Percentiles rank a stretch among this genome's conserved stretches.
phyloP scores from a whole-genome alignment of 1,284 basidiomycete species.

The Pulveroboletus ridleyi region DNA sequence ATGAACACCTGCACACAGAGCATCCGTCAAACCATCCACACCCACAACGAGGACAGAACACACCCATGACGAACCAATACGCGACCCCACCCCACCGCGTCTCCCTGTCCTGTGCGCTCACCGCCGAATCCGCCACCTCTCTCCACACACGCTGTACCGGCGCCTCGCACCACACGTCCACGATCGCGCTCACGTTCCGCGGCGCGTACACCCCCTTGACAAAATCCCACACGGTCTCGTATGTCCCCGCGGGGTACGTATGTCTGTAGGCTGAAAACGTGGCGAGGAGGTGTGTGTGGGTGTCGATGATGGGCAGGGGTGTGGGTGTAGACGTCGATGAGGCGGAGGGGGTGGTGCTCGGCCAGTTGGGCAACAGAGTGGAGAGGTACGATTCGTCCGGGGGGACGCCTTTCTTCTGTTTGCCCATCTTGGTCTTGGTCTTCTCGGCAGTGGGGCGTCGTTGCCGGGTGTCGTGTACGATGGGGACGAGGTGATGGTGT shows the following conservation, averaged over 20 bases:
- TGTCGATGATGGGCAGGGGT: slow-evolving; percentile 67
- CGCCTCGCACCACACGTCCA: slow-evolving; percentile 88
- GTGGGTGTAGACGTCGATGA: slow-evolving; percentile 19
- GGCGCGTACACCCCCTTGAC: slow-evolving; percentile 64
- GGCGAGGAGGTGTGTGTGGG: slow-evolving; percentile 79
- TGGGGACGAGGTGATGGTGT: too few species aligned
- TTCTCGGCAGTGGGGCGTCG: too few species aligned
- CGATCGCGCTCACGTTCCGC: slow-evolving; percentile 64
- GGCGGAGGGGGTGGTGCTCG: slow-evolving; percentile 28
- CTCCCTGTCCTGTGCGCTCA: slow-evolving; percentile 52
- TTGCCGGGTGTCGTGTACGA: too few species aligned
- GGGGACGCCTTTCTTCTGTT: slow-evolving; percentile 37
- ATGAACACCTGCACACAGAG: slow-evolving; percentile 62
- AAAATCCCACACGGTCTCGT: slow-evolving; percentile 66
- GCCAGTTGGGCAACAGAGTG: neutral
- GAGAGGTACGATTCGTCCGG: slow-evolving; percentile 39
- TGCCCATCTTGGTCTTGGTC: slow-evolving; percentile 34
- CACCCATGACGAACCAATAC: slow-evolving; percentile 82
- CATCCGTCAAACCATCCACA: too few species aligned
- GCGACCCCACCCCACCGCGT: slow-evolving; percentile 66
- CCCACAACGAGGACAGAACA: too few species aligned
- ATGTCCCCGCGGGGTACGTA: slow-evolving; percentile 62
- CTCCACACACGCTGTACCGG: slow-evolving; percentile 67
- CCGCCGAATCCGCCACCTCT: slow-evolving; percentile 75
- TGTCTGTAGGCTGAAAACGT: slow-evolving; percentile 68